Evolutionary conservation across 441 rosid genomes (phyloP), one percentile per base, ranked within the genome.

Genomic region (Pelargonium citronellum): DNA sequence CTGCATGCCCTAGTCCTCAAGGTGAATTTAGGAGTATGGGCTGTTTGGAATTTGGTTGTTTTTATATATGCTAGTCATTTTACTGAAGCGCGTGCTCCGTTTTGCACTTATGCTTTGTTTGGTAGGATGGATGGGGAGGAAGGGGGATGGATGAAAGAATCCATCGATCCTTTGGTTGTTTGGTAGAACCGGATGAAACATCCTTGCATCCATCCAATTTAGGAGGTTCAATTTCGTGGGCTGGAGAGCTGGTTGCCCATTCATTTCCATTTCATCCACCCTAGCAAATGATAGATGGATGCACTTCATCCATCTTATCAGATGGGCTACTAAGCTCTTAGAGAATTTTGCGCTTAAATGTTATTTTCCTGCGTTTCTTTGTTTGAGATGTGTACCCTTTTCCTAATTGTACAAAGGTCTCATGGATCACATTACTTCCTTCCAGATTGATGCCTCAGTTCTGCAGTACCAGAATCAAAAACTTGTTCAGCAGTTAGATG

Each of bases 401-500:
- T 55, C 51, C 34, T 4, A 55, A 71, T 22, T 27, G 24, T 55
- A 16, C 46, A 53, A 68, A 68, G 27, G 51, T 51, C 43, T 24
- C 70, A 49, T 22, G 62, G 70, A 20, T 53, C 13, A 15, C 63
- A 39, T 60, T 17, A 41, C 17, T 47, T 55, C 43, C 16, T 15
- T 24, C 62, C 78, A 95, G 99, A 87, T 84, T 71, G 97, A 89
- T 61, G 88, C 92, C 6, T 81, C 90, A 0, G 86, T 79, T 83
- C 90, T 95, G 63, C 99, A 90, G 71, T 77, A 79, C 64, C 91
- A 91, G 84, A 95, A 92, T 78, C 96, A 95, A 78, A 86, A 82
- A 73, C 89, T 95, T 2, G 91, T 90, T 12, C 97, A 89, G 79
- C 95, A 88, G 55, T 79, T 89, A 71, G 96, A 92, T 11, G 10